Percentiles rank a stretch among this genome's conserved stretches.
phyloP scores from a whole-genome alignment of 305 asterid genomes.

The Rubia tinctorum region DNA sequence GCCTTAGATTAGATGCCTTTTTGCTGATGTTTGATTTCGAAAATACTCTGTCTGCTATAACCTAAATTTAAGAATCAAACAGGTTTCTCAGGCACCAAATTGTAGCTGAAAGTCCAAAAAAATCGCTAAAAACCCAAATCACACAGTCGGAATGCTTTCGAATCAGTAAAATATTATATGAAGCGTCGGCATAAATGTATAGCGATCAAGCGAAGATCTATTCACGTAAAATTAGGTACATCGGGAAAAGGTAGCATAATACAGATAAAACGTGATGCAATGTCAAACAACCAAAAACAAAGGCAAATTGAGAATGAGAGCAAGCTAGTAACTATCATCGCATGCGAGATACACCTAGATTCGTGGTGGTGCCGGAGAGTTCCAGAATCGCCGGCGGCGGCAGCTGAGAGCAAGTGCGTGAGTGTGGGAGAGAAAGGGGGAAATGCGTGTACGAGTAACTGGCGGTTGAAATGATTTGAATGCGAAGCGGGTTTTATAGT shows the following conservation, averaged over 20 bases:
- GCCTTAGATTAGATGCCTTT: neutral
- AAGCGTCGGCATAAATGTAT: neutral
- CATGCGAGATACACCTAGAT: slow-evolving; percentile 9
- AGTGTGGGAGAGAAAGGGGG: neutral
- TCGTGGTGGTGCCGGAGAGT: slow-evolving; percentile 2
- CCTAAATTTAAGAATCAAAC: neutral
- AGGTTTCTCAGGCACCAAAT: neutral
- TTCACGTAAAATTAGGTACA: neutral
- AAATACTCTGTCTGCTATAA: neutral
- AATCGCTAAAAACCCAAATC: neutral
- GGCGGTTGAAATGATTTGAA: slow-evolving; percentile 14
- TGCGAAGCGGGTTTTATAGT: neutral
- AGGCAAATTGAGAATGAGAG: neutral
- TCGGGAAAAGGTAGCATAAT: neutral
- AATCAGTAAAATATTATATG: neutral
- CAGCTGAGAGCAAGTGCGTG: neutral
- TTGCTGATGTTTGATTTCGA: neutral
- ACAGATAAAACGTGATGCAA: neutral
- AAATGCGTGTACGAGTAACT: neutral
- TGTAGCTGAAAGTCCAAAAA: neutral
- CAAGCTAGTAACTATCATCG: neutral
- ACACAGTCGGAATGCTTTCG: neutral
- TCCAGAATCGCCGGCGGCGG: neutral
- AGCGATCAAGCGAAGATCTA: neutral
- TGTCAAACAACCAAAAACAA: neutral